Base-by-base conservation (phyloP, 495 filamentous ascomycete species). In the Penicillium cosmopolitanum region DNA sequence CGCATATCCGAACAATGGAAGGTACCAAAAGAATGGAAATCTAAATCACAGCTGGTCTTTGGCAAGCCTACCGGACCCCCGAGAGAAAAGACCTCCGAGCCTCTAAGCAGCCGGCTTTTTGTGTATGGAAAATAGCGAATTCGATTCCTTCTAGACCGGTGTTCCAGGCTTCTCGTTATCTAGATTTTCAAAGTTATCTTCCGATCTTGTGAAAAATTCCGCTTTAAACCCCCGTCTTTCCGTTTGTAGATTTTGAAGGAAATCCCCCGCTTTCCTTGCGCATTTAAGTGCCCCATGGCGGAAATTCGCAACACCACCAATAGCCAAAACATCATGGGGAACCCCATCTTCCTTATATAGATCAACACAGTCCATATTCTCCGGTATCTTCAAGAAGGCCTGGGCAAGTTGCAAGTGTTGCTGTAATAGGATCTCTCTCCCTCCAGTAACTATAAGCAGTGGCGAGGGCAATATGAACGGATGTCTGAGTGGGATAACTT, bases 31-130 rank as follows among this genome's bases (percentile, higher is more conserved):
- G 78, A 76, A 51, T 92, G 88, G 88, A 79, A 78, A 59, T 70
- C 89, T 48, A 78, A 75, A 52, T 80, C 83, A 21, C 83, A 87
- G 75, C 67, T 89, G 60, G 84, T 87, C 46, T 85, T 89, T 69
- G 87, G 87, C 50, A 82, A 82, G 51, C 78, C 72, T 18, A 70
- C 65, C 4, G 82, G 71, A 43, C 18, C 43, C 40, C 56, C 61
- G 1, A 46, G 53, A 16, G 64, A 66, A 18, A 69, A 69, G 56
- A 53, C 53, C 8, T 64, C 64, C 23, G 56, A 62, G 40, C 61
- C 66, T 4, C 13, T 69, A 13, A 53, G 53, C 3, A 38, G 57
- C 28, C 53, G 61, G 16, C 42, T 64, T 9, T 65, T 67, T 25
- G 56, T 65, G 0, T 21, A 65, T 38, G 59, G 65, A n/a, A 62